Base-by-base conservation (phyloP, 805 yeast genomes). In the Yueomyces sinensis region DNA sequence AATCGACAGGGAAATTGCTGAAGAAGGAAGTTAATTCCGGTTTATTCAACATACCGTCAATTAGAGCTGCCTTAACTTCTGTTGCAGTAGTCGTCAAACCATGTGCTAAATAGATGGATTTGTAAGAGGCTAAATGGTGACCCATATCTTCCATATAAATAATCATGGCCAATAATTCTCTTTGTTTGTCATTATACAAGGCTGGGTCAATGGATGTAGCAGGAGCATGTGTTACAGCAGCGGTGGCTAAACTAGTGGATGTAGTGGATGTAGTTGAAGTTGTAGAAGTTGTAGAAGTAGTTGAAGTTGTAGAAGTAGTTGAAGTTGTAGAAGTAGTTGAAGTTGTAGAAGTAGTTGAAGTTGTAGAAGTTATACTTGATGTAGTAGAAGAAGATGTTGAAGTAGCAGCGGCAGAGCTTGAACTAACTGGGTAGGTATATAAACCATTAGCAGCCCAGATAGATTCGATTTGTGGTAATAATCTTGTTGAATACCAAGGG, bases 11-110 rank as follows among this genome's bases (percentile, higher is more conserved):
- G 32, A 58, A 41, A 30, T 42, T 33, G 18, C 35, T 9, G 42
- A 38, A 54, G 37, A 54, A 43, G 17, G 57, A 40, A 36, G 63
- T 56, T 46, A 20, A 20, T 7, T 20, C 24, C 7, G 7, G 11
- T 7, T 20, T 20, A 7, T 20, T 20, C 24, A 7, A 7, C 24
- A 20, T 20, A 20, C 11, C 24, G n/a, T n/a, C n/a, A 7, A 7
- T 7, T 11, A 20, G 2, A 11, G 7, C 7, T 7, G 24, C 24
- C 11, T 11, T 20, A 7, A 20, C 11, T 7, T 7, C 24, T 20
- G 24, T 7, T 7, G 11, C 24, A 7, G 24, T 7, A 11, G 11
- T 20, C 11, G 24, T 7, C 11, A 7, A 7, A 7, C 11, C 24
- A 11, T 20, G 24, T 7, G 24, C 24, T 7, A 11, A 20, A 7